Evolutionary conservation across 2,329 filamentous ascomycete species (phyloP), one percentile per base, ranked within the genome.

Genomic region (Cladophialophora carrionii): DNA sequence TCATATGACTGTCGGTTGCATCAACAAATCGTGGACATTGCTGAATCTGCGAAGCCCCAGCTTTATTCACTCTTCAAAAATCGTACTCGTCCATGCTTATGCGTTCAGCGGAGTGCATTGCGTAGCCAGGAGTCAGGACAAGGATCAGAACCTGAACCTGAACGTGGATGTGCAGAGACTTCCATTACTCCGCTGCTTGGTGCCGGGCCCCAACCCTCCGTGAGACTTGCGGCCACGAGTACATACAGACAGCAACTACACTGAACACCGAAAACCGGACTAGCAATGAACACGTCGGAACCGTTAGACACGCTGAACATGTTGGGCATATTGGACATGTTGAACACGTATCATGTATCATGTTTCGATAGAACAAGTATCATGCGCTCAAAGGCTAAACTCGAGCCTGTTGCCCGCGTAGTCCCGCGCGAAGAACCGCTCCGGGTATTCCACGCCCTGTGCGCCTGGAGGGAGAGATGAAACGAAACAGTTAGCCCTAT

Each of bases 371-470:
- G 4, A 52, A 6, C 20, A 52, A 52, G 49, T 29, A 52, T 52
- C 34, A 41, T 41, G 26, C 10, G 31, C 26, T 59, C 56, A 84
- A 63, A 83, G 59, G 59, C 78, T 83, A 68, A 85, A 85, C 71
- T 85, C 83, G 37, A 85, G 71, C 60, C 80, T 73, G 69, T 85
- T 85, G 1, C 84, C 83, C 0, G 82, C 82, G 74, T 79, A 86
- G 68, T 86, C 83, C 63, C 84, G 80, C 0, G 84, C 85, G 73
- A 89, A 89, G 73, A 89, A 89, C 14, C 87, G 78, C 41, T 76
- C 78, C 0, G 86, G 86, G 70, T 87, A 88, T 73, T 88, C 86
- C 0, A 82, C 81, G 0, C 84, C 85, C 71, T 84, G 77, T 0
- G 78, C 75, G 2, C 84, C 81, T 82, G 57, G 60, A 26, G 24